phyloP scores from a whole-genome alignment of 164 flowering plant genomes.

The Liquidambar formosana region DNA sequence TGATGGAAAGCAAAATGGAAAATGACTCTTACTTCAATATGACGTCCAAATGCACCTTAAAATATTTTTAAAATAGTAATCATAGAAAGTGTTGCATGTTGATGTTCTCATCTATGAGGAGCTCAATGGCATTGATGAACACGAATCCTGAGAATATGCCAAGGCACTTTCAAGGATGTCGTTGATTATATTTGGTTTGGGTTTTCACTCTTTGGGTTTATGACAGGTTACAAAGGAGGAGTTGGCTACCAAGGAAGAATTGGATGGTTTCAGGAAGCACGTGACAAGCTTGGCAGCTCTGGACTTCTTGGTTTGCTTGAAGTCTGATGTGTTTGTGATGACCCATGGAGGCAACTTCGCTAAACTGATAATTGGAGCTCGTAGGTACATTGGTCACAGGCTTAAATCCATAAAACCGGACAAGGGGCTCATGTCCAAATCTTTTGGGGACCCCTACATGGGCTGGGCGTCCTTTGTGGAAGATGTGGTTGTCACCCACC shows the following conservation, averaged over 20 bases:
- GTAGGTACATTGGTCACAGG: constrained; percentile 92
- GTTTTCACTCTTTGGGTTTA: not conserved
- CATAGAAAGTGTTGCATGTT: not conserved
- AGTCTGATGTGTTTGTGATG: constrained; percentile 97
- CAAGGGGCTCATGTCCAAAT: constrained; percentile 97
- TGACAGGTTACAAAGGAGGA: constrained; percentile 94
- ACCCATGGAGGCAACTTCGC: constrained; percentile 99
- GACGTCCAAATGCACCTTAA: not conserved
- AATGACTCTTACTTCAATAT: not conserved
- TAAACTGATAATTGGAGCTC: constrained; percentile 85
- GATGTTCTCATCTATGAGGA: not conserved
- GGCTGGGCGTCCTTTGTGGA: constrained; percentile 97
- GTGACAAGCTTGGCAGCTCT: constrained; percentile 97
- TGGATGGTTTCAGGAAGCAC: constrained; percentile 81
- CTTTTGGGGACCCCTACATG: constrained; percentile 97
- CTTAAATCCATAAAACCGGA: constrained; percentile 94
- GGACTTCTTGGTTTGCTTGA: constrained; percentile 93
- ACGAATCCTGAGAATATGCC: too few relatives aligned
- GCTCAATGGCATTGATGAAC: too few relatives aligned
- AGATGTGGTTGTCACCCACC: constrained; percentile 87
- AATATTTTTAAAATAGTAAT: too few relatives aligned
- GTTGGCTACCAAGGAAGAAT: constrained; percentile 71
- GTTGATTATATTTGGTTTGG: not conserved
- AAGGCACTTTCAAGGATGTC: too few relatives aligned
- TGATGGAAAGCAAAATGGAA: not conserved